These are phyloP conservation scores for Pseudogymnoascus sp. DNA, from an alignment of 2,329 filamentous ascomycete species.

Conservation along the genomic window DNA sequence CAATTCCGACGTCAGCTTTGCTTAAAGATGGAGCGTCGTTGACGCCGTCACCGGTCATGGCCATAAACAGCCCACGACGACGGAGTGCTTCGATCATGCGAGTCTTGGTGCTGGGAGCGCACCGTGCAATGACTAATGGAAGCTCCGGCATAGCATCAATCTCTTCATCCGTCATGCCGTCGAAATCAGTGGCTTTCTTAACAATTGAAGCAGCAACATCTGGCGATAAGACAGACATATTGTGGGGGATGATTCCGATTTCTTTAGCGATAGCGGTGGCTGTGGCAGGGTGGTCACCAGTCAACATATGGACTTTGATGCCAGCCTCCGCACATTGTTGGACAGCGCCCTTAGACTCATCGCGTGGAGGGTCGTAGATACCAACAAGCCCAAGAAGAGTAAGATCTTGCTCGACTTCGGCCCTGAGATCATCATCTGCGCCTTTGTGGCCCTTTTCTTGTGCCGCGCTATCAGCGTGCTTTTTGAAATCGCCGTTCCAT, in stretches of 20 bases:
- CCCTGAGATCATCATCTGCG: constrained; percentile 18
- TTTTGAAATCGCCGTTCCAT: constrained; percentile 20
- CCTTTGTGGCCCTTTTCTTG: constrained; percentile 14
- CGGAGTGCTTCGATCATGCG: constrained; percentile 48
- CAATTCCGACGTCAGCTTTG: constrained; percentile 47
- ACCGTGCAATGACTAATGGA: constrained; percentile 46
- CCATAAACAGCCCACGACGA: constrained; percentile 40
- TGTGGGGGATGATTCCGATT: constrained; percentile 45
- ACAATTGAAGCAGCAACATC: constrained; percentile 41
- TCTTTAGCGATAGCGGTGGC: constrained; percentile 49
- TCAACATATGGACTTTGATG: constrained; percentile 71
- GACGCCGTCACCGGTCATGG: constrained; percentile 50
- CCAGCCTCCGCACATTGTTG: constrained; percentile 58
- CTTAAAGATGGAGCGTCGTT: constrained; percentile 48
- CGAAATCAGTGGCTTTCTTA: constrained; percentile 44
- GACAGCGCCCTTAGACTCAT: constrained; percentile 50
- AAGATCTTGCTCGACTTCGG: constrained; percentile 44
- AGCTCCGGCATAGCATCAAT: constrained; percentile 42
- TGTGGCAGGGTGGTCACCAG: constrained; percentile 48
- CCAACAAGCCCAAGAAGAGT: constrained; percentile 47
- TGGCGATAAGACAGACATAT: constrained; percentile 35
- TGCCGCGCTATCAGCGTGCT: constrained; percentile 1
- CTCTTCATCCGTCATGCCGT: constrained; percentile 37
- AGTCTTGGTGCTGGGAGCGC: constrained; percentile 45
- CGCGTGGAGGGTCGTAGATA: constrained; percentile 50